Conservation (phyloP, 441 rosid species). For the Breynia disticha region DNA sequence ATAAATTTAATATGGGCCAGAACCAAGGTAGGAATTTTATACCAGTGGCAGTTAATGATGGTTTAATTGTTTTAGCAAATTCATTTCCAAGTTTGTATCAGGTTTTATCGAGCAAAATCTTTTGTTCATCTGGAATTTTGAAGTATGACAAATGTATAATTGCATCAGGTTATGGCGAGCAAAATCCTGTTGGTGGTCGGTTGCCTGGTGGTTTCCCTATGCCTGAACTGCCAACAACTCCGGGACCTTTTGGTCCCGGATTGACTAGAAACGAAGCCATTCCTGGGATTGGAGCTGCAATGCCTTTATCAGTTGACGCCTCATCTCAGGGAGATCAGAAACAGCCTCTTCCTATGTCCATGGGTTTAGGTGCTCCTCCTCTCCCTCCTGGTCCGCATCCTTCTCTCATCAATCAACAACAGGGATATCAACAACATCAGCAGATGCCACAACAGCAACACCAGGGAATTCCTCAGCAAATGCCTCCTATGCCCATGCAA, state of each 20-base stretch:
- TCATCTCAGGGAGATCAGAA: conserved; percentile 80
- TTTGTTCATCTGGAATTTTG: not conserved
- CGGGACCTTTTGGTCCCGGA: conserved; percentile 78
- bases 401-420: conserved; percentile 79
- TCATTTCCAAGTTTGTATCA: too few species aligned
- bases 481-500: conserved; percentile 57
- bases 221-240: conserved; percentile 64
- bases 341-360: conserved; percentile 51
- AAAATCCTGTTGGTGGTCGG: conserved; percentile 64
- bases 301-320: conserved; percentile 61
- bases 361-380: conserved; percentile 81
- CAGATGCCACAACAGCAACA: conserved; percentile 56
- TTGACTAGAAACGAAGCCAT: conserved; percentile 81
- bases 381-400: conserved; percentile 99
- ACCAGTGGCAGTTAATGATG: too few species aligned
- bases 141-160: conserved; percentile 9
- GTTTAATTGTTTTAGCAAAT: too few species aligned
- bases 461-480: conserved; percentile 59
- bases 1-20: conserved; percentile 62
- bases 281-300: conserved; percentile 91
- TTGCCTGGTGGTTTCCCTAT: conserved; percentile 60
- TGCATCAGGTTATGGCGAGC: conserved; percentile 70
- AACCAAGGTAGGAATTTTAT: conserved; percentile 49
- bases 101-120: not conserved
- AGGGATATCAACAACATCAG: conserved; percentile 73